Conservation (phyloP, 2,329 filamentous ascomycete species). For the Albifimbria verrucaria region DNA sequence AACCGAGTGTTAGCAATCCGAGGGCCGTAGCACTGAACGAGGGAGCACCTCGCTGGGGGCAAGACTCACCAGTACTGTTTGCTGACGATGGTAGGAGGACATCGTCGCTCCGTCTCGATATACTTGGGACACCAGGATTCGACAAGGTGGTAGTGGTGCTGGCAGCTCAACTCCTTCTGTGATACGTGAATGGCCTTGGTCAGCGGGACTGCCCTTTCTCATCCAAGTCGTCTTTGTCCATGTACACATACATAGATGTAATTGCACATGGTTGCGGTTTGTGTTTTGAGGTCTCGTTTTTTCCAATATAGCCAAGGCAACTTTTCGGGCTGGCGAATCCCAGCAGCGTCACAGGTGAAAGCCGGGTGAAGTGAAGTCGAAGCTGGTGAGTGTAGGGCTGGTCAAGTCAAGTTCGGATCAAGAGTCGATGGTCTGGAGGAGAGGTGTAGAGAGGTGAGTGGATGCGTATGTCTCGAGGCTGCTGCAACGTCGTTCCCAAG, state of each 20-base stretch:
- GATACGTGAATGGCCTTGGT: constrained; percentile 8
- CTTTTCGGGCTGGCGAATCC: no score
- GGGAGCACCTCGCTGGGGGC: no score
- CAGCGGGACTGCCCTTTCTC: constrained; percentile 3
- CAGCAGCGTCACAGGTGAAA: no score
- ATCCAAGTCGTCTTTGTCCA: background rate
- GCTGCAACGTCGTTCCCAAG: background rate
- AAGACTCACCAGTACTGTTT: constrained; percentile 41
- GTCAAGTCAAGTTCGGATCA: no score
- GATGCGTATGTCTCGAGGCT: background rate
- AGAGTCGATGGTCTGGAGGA: no score
- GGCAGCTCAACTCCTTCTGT: constrained; percentile 50
- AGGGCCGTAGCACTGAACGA: background rate
- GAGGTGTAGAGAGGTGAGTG: no score
- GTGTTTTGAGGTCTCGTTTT: background rate
- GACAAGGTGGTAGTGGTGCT: constrained; percentile 47
- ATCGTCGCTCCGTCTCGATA: constrained; percentile 40
- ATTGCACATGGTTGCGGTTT: constrained; percentile 41
- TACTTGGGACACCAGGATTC: constrained; percentile 45
- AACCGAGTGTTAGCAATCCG: background rate
- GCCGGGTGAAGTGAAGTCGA: no score
- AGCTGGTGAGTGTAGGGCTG: no score
- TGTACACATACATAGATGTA: constrained; percentile 42
- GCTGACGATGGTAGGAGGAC: constrained; percentile 40
- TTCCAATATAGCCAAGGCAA: background rate